phyloP scores from a whole-genome alignment of 1,284 basidiomycete species.

The Boletus semigastroideus region DNA sequence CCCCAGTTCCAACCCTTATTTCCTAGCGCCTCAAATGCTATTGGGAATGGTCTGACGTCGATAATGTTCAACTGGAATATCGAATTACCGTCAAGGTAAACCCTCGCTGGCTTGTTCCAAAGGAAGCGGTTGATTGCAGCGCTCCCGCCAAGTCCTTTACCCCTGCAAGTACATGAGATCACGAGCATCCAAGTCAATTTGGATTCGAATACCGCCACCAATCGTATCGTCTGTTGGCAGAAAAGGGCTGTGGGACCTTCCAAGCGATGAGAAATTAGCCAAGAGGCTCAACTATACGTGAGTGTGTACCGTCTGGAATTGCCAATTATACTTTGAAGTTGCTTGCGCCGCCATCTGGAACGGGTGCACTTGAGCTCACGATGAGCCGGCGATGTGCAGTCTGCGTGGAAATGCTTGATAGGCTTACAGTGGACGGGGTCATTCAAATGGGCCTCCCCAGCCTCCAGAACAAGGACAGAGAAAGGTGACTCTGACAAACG shows the following conservation, averaged over 20 bases:
- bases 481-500: neutral
- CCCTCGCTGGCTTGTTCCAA: slow-evolving; percentile 3
- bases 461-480: slow-evolving; percentile 1
- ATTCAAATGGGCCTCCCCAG: neutral
- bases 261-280: neutral
- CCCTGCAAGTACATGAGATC: neutral
- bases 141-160: slow-evolving; percentile 2
- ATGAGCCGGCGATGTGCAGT: neutral
- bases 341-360: neutral
- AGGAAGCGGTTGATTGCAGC: neutral
- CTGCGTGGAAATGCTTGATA: neutral
- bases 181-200: neutral
- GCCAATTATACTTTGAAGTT: neutral
- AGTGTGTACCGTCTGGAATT: slow-evolving; percentile 1
- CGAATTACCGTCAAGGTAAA: neutral
- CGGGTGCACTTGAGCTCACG: neutral
- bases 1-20: slow-evolving; percentile 4
- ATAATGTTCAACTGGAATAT: neutral
- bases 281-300: neutral
- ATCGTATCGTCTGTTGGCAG: neutral
- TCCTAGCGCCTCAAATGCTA: slow-evolving; percentile 1
- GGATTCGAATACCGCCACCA: neutral
- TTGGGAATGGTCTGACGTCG: neutral
- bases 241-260: slow-evolving; percentile 1
- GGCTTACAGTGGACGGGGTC: slow-evolving; percentile 1